Evolutionary conservation across 371 early-diverging fungal genomes (phyloP).

Genomic region (Cokeromyces recurvatus): DNA sequence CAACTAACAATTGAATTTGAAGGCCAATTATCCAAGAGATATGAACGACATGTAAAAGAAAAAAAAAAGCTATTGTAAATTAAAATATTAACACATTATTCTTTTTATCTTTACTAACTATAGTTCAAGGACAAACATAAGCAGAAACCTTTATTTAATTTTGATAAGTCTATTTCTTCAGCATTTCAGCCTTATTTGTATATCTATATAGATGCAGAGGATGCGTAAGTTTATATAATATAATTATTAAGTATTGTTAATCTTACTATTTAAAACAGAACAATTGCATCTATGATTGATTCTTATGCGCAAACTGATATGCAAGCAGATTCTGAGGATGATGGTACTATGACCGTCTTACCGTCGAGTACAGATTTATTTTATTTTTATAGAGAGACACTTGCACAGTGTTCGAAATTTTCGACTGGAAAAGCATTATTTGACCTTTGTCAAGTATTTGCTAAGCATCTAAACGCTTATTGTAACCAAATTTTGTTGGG

Average conservation of each 20-base stretch:
- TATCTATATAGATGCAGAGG: slow-evolving; percentile 81
- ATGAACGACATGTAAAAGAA: slow-evolving; percentile 38
- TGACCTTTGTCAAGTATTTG: slow-evolving; percentile 71
- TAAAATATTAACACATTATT: too few relatives aligned
- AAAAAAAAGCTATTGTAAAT: not conserved
- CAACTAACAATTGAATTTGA: slow-evolving; percentile 90
- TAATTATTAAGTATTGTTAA: not conserved
- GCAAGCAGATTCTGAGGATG: slow-evolving; percentile 58
- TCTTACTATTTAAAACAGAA: slow-evolving; percentile 20
- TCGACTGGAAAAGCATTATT: slow-evolving; percentile 82
- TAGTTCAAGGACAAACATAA: slow-evolving; percentile 6
- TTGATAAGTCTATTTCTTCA: slow-evolving; percentile 72
- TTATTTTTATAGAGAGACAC: slow-evolving; percentile 81
- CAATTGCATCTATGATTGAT: slow-evolving; percentile 56
- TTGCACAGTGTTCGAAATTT: slow-evolving; percentile 78
- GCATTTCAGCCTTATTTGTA: slow-evolving; percentile 85
- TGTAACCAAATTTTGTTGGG: slow-evolving; percentile 62
- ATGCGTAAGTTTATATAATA: slow-evolving; percentile 46
- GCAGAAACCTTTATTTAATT: slow-evolving; percentile 30
- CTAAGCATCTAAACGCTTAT: slow-evolving; percentile 73
- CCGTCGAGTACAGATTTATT: slow-evolving; percentile 89
- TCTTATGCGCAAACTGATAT: slow-evolving; percentile 38
- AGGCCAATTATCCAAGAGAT: slow-evolving; percentile 72
- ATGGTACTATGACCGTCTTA: slow-evolving; percentile 60
- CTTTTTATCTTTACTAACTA: too few relatives aligned